A percentile compares a stretch with the other conserved stretches of the same genome.
Evolutionary conservation across 768 basidiomycete genomes (phyloP).

Genomic region (Galerina marginata): DNA sequence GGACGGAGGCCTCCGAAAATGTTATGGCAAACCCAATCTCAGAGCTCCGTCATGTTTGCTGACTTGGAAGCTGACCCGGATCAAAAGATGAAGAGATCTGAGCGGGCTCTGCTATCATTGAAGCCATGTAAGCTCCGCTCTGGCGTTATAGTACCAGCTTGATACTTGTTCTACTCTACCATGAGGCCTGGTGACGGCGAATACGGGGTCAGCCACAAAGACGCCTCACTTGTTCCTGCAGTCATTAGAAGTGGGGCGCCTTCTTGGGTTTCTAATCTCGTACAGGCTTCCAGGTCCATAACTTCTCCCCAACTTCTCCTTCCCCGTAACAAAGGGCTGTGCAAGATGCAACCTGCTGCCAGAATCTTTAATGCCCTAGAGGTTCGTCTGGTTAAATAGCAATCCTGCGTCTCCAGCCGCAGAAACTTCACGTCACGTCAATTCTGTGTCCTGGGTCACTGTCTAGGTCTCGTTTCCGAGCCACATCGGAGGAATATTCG

Average conservation of each 20-base stretch:
- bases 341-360: slow-evolving; percentile 22
- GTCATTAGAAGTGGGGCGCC: slow-evolving; percentile 23
- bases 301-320: slow-evolving; percentile 16
- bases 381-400: slow-evolving; percentile 17
- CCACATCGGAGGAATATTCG: slow-evolving; percentile 14
- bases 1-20: slow-evolving; percentile 1
- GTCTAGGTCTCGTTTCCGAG: slow-evolving; percentile 13
- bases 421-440: slow-evolving; percentile 46
- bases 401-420: slow-evolving; percentile 29
- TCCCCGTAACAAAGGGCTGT: slow-evolving; percentile 30
- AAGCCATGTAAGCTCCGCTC: slow-evolving; percentile 13
- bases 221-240: slow-evolving; percentile 21
- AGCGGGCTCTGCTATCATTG: not conserved
- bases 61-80: slow-evolving; percentile 20
- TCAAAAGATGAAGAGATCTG: slow-evolving; percentile 18
- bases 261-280: slow-evolving; percentile 27
- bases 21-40: slow-evolving; percentile 9
- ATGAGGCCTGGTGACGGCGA: slow-evolving; percentile 18
- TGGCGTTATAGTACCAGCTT: slow-evolving; percentile 5
- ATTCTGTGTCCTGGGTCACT: slow-evolving; percentile 10
- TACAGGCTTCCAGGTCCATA: slow-evolving; percentile 31
- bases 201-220: slow-evolving; percentile 13
- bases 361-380: slow-evolving; percentile 16
- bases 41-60: slow-evolving; percentile 15
- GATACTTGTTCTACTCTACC: slow-evolving; percentile 2